Conservation (phyloP, 2,329 filamentous ascomycete genomes). For the Fusarium nygamai region DNA sequence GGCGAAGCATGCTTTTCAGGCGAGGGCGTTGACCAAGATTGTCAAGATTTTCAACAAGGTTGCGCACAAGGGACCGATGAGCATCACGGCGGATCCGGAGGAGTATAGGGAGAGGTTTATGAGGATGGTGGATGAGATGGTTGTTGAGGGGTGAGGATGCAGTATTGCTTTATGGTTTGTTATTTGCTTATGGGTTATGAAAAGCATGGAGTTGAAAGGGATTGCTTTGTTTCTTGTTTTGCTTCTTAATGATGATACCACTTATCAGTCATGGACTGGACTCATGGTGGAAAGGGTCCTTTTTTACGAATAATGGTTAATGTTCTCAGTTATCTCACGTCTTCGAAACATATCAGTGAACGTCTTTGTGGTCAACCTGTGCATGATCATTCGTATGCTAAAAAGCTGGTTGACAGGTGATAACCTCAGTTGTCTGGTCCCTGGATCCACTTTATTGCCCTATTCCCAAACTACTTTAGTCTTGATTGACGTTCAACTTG, state of each 20-base stretch:
- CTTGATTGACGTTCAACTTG: background rate
- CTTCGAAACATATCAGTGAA: background rate
- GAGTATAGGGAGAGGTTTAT: conserved; percentile 71
- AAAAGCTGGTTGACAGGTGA: background rate
- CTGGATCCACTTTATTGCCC: background rate
- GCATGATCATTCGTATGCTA: background rate
- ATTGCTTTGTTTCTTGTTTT: background rate
- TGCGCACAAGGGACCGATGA: conserved; percentile 75
- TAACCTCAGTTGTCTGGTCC: background rate
- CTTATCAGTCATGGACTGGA: background rate
- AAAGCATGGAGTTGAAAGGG: background rate
- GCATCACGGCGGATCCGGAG: conserved; percentile 73
- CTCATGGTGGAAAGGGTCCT: too few relatives aligned
- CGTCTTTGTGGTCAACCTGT: background rate
- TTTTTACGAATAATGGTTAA: background rate
- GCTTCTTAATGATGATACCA: background rate
- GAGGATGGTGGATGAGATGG: conserved; percentile 58
- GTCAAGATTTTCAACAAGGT: conserved; percentile 72
- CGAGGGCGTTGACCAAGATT: conserved; percentile 72
- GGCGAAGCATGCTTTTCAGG: conserved; percentile 76
- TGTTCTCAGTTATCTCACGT: background rate
- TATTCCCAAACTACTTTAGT: background rate
- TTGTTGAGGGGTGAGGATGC: conserved; percentile 46
- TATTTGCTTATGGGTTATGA: background rate
- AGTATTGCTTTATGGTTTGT: background rate